A percentile compares a stretch with the other conserved stretches of the same genome.
phyloP scores from a whole-genome alignment of 306 rosid genomes.

The Cucumis hystrix region DNA sequence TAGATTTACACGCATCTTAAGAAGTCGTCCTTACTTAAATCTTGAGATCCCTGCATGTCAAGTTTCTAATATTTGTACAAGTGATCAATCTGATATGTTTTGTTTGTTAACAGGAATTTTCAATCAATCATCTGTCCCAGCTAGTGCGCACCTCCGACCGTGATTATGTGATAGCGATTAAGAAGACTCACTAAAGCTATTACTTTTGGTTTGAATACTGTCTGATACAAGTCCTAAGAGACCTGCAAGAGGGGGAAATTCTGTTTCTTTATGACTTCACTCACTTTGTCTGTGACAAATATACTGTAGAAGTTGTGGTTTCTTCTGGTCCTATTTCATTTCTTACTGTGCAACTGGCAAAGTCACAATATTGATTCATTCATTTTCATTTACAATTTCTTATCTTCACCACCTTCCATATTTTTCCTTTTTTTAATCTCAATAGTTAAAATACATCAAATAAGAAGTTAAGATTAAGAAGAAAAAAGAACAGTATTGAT shows the following conservation, averaged over 20 bases:
- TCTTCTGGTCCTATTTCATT: not conserved
- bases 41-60: not conserved
- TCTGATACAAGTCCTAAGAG: not conserved
- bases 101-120: slow-evolving; percentile 17
- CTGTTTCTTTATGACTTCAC: not conserved
- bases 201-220: not conserved
- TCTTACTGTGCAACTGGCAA: not conserved
- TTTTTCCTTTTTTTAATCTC: not conserved
- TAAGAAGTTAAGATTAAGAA: not conserved
- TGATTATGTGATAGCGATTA: not conserved
- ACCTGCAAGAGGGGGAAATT: slow-evolving; percentile 1
- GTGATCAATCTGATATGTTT: not conserved
- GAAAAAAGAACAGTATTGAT: not conserved
- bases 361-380: slow-evolving; percentile 2
- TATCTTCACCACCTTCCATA: not conserved
- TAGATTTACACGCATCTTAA: not conserved
- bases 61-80: not conserved
- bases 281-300: not conserved
- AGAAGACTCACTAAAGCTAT: not conserved
- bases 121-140: slow-evolving; percentile 9
- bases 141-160: slow-evolving; percentile 9
- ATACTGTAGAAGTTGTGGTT: slow-evolving; percentile 15
- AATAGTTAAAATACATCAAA: not conserved
- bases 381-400: not conserved
- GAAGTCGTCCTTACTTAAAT: not conserved